Percentiles rank a stretch among this genome's conserved stretches.
Conservation (phyloP, 805 yeast genomes). For the Kodamaea neixiangensis region DNA sequence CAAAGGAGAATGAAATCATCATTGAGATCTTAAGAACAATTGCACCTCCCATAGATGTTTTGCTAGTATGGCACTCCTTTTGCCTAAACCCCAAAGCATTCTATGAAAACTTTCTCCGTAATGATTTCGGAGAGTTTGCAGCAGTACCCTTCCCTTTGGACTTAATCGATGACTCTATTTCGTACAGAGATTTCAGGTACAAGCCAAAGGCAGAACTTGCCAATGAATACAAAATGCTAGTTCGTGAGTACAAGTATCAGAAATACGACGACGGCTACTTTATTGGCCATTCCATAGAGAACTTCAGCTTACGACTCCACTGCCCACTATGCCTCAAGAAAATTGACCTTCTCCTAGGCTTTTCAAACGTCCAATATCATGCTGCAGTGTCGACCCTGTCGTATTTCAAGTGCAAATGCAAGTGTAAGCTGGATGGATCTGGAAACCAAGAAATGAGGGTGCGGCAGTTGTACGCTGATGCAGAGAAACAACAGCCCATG, state of each 20-base stretch:
- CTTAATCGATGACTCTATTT: slow-evolving; percentile 11
- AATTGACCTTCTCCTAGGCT: background rate
- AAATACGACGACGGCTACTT: background rate
- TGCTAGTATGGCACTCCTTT: slow-evolving; percentile 27
- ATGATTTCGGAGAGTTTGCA: slow-evolving; percentile 17
- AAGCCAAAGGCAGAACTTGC: slow-evolving; percentile 9
- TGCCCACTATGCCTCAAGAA: slow-evolving; percentile 2
- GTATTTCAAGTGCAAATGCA: background rate
- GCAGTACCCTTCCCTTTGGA: slow-evolving; percentile 22
- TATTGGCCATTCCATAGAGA: background rate
- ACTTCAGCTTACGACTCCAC: background rate
- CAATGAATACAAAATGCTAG: slow-evolving; percentile 4
- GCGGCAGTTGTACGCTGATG: slow-evolving; percentile 2
- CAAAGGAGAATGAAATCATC: background rate
- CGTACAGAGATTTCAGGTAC: slow-evolving; percentile 15
- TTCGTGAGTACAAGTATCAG: slow-evolving; percentile 4
- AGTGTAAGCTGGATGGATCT: slow-evolving; percentile 4
- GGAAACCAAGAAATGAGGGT: slow-evolving; percentile 8
- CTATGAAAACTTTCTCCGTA: slow-evolving; percentile 19
- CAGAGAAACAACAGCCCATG: background rate
- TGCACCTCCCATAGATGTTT: slow-evolving; percentile 25
- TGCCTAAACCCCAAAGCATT: slow-evolving; percentile 20
- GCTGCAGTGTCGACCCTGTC: background rate
- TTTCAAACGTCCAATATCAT: background rate
- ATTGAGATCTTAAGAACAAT: background rate